Percentiles rank a stretch among this genome's conserved stretches.
Conservation (phyloP, 306 rosid genomes). For the Gleditsia sinensis region DNA sequence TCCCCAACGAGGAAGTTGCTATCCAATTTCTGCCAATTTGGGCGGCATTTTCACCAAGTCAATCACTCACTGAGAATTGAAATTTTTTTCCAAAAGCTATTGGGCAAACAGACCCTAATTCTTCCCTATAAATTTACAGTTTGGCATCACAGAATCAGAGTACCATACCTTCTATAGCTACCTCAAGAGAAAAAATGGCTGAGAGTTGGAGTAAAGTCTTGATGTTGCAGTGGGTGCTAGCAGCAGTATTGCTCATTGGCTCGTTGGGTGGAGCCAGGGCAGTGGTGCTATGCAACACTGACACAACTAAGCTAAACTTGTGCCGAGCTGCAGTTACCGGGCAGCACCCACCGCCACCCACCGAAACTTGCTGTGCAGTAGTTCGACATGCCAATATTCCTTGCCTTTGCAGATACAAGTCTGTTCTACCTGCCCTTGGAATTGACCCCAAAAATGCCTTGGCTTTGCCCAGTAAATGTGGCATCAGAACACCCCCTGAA, state of each 20-base stretch:
- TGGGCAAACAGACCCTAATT: too few relatives aligned
- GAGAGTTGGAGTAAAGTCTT: too few relatives aligned
- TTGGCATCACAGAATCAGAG: too few relatives aligned
- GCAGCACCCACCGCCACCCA: conserved; percentile 44
- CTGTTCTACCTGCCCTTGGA: conserved; percentile 46
- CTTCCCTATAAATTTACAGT: too few relatives aligned
- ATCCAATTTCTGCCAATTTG: too few relatives aligned
- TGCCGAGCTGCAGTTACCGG: conserved; percentile 62
- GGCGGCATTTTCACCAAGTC: too few relatives aligned
- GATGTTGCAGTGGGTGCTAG: conserved; percentile 27
- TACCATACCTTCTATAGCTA: too few relatives aligned
- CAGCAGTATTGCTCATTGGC: conserved; percentile 36
- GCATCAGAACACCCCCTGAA: conserved; percentile 37
- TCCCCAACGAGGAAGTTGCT: too few relatives aligned
- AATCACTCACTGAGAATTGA: too few relatives aligned
- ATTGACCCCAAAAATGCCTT: conserved; percentile 57
- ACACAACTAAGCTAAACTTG: conserved; percentile 30
- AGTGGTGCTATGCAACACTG: conserved; percentile 41
- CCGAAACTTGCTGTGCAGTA: conserved; percentile 49
- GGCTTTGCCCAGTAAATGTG: conserved; percentile 62
- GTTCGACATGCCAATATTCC: conserved; percentile 47
- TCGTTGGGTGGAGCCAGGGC: conserved; percentile 40
- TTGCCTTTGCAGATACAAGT: conserved; percentile 58
- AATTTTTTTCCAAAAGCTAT: too few relatives aligned
- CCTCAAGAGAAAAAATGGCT: too few relatives aligned